These are phyloP conservation scores for Starmerella sirachaensis DNA, from an alignment of 805 yeast species.

Conservation along the genomic window DNA sequence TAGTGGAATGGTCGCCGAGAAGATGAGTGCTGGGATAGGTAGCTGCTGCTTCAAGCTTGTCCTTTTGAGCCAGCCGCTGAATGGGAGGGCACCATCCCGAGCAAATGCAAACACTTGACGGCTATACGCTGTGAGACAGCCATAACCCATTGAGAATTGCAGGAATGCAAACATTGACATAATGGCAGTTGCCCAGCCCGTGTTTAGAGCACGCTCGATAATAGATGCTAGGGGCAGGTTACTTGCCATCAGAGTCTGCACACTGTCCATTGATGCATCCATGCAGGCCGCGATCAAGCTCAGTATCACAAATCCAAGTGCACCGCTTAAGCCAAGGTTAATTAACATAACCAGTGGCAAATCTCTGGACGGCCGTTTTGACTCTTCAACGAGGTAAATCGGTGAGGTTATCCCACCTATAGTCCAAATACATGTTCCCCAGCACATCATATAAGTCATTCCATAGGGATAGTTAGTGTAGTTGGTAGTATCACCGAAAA, in stretches of 20 bases:
- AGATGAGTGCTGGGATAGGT: slow-evolving; percentile 52
- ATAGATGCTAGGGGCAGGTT: slow-evolving; percentile 60
- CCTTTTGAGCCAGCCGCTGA: slow-evolving; percentile 41
- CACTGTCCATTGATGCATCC: slow-evolving; percentile 31
- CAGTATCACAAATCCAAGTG: slow-evolving; percentile 46
- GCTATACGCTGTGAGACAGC: slow-evolving; percentile 49
- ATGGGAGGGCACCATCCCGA: slow-evolving; percentile 63
- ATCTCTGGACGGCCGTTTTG: slow-evolving; percentile 46
- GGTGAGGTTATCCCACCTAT: slow-evolving; percentile 62
- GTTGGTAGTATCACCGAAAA: slow-evolving; percentile 44
- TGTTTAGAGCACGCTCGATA: slow-evolving; percentile 49
- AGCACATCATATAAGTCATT: slow-evolving; percentile 41
- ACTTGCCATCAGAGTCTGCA: slow-evolving; percentile 35
- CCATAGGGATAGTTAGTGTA: slow-evolving; percentile 45
- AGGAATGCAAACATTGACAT: slow-evolving; percentile 47
- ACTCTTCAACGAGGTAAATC: slow-evolving; percentile 63
- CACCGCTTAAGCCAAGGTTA: slow-evolving; percentile 43
- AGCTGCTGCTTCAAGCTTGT: slow-evolving; percentile 49
- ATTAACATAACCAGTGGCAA: slow-evolving; percentile 55
- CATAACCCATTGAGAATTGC: slow-evolving; percentile 57
- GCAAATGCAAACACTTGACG: slow-evolving; percentile 67
- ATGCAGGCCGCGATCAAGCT: slow-evolving; percentile 43
- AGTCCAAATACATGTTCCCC: slow-evolving; percentile 64
- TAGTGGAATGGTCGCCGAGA: slow-evolving; percentile 38
- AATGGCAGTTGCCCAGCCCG: slow-evolving; percentile 51